Conservation (phyloP, 2,329 filamentous ascomycete species). For the Alternaria conjuncta region DNA sequence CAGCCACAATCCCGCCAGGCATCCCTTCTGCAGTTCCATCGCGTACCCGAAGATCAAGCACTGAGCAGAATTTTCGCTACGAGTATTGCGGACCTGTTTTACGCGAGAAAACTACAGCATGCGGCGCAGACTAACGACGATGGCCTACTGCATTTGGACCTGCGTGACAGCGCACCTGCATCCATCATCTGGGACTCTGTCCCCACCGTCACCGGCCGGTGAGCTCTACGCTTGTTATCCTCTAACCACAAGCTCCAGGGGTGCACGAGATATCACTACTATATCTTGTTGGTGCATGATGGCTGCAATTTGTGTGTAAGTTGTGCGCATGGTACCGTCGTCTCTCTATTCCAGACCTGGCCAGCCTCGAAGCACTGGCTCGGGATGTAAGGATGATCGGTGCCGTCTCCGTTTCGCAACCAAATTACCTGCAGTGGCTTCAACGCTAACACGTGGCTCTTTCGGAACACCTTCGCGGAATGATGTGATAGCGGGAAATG, state of each 20-base stretch:
- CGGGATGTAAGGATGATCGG: not conserved
- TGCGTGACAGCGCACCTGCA: conserved; percentile 9
- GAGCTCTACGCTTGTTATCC: not conserved
- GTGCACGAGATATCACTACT: not conserved
- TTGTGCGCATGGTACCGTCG: not conserved
- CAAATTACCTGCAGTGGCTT: not conserved
- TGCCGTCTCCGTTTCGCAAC: not conserved
- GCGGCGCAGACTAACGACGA: not conserved
- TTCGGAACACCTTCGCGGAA: not conserved
- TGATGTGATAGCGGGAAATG: not conserved
- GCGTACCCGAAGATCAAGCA: not conserved
- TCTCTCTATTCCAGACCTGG: not conserved
- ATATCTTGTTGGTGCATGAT: not conserved
- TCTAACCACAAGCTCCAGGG: not conserved
- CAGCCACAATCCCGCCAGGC: not conserved
- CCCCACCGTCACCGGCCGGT: conserved; percentile 7
- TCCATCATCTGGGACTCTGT: not conserved
- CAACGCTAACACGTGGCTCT: not conserved
- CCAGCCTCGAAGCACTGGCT: not conserved
- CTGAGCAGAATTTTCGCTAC: not conserved
- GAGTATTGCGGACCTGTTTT: not conserved
- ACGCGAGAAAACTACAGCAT: not conserved
- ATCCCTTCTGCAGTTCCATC: not conserved
- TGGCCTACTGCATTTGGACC: not conserved
- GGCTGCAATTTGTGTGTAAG: not conserved